Evolutionary conservation across 2,329 filamentous ascomycete species (phyloP).

Genomic region (Fusarium musae): DNA sequence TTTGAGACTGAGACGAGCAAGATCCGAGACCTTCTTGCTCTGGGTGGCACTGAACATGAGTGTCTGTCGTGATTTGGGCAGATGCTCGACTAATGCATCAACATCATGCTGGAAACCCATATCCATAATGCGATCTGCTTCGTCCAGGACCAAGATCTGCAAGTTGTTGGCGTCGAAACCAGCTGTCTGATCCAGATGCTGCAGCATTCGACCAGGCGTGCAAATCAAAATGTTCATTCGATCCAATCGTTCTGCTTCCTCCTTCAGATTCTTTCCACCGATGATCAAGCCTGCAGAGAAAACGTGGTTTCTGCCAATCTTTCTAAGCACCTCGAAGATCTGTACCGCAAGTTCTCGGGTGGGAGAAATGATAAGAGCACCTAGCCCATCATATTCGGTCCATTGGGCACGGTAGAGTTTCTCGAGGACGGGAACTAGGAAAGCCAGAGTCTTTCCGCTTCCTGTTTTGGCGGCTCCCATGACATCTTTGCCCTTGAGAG

Average conservation of each 20-base stretch:
- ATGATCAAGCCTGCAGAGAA: constrained; percentile 96
- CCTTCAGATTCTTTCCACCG: constrained; percentile 88
- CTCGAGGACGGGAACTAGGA: constrained; percentile 90
- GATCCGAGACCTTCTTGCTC: constrained; percentile 91
- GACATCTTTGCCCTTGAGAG: constrained; percentile 86
- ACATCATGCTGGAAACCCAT: constrained; percentile 94
- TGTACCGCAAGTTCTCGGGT: constrained; percentile 96
- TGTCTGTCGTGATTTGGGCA: constrained; percentile 87
- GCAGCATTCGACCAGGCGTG: constrained; percentile 92
- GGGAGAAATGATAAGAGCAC: constrained; percentile 91
- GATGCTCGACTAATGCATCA: constrained; percentile 91
- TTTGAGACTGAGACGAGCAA: constrained; percentile 86
- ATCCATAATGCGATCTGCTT: constrained; percentile 96
- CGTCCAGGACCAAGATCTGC: constrained; percentile 92
- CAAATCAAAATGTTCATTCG: constrained; percentile 98
- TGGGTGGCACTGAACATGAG: constrained; percentile 96
- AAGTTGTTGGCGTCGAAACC: constrained; percentile 90
- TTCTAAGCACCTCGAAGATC: constrained; percentile 93
- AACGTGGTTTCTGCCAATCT: constrained; percentile 86
- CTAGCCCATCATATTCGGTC: constrained; percentile 90
- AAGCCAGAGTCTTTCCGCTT: constrained; percentile 94
- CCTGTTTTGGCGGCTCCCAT: constrained; percentile 96
- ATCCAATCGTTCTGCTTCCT: constrained; percentile 83
- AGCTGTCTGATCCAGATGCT: constrained; percentile 94
- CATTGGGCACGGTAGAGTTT: constrained; percentile 90